Evolutionary conservation across 148 eudicot species (phyloP), one percentile per base, ranked within the genome.

Genomic region (Fagopyrum homotropicum): DNA sequence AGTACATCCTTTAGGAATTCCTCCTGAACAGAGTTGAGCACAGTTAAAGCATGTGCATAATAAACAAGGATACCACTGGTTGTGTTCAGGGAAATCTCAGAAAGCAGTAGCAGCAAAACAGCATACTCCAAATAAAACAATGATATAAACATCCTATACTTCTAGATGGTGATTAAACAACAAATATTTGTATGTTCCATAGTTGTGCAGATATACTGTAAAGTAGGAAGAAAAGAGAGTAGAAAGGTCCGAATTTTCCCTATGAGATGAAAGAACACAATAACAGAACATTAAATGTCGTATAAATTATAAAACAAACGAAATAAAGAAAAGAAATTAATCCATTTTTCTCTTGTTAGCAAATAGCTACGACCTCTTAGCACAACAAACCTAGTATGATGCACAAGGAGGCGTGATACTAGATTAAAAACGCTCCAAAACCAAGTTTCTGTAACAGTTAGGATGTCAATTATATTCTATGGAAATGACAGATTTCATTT

Each of bases 1-100:
- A 94, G 92, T 45, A 92, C 98, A 80, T 94, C 98, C 80, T 88
- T 92, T 64, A 94, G 83, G 73, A 94, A 94, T 68, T 91, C 96
- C 84, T 89, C 98, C 98, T 94, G 90, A 63, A 59, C 6, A 63
- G 69, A 63, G 45, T 56, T 56, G 57, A 76, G 73, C 59, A 49
- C 11, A 46, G 59, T 16, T 22, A 77, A 35, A 7, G n/a, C 45
- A 63, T 63, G 35, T 30, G 45, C n/a, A 30, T 1, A 63, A 63
- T 12, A 63, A 11, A 4, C 61, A 17, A 56, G 61, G 16, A 56
- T 56, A 17, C 61, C 29, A 56, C 30, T 56, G 2, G 7, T 56
- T 56, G 61, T n/a, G 61, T 56, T 19, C 29, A 56, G 26, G 29
- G 29, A 56, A 56, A 55, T 56, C 61, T 17, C 61, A 56, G 52